These are phyloP conservation scores for Firmiana major DNA, from an alignment of 345 rosid species.

Conservation along the genomic window DNA sequence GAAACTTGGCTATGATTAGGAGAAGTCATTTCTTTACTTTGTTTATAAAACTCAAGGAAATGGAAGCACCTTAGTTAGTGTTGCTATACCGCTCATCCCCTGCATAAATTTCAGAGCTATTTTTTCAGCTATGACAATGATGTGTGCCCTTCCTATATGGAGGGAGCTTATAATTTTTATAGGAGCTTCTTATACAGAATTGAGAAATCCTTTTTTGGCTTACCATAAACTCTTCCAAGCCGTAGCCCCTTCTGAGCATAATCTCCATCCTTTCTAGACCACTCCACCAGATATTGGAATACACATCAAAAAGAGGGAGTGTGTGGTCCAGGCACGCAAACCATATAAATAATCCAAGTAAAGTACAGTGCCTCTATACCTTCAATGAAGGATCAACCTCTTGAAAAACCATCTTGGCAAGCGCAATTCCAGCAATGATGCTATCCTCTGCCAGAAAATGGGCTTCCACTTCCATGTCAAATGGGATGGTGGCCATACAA, in stretches of 20 bases:
- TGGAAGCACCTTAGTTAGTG: constrained; percentile 70
- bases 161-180: background rate
- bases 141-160: constrained; percentile 67
- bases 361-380: constrained; percentile 33
- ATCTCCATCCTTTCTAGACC: constrained; percentile 86
- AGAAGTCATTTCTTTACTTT: background rate
- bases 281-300: constrained; percentile 56
- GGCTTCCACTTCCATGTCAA: constrained; percentile 87
- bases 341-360: constrained; percentile 12
- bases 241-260: constrained; percentile 74
- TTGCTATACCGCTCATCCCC: constrained; percentile 97
- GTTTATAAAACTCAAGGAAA: constrained; percentile 10
- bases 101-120: constrained; percentile 93
- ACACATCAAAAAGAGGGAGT: background rate
- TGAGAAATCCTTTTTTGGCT: background rate
- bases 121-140: constrained; percentile 84
- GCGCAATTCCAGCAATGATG: constrained; percentile 71
- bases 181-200: background rate
- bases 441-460: constrained; percentile 91
- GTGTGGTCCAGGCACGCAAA: constrained; percentile 10
- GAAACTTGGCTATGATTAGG: background rate
- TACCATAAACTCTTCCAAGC: constrained; percentile 85
- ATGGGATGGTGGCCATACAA: constrained; percentile 84
- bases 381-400: constrained; percentile 83
- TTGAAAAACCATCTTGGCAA: constrained; percentile 78